A percentile compares a stretch with the other conserved stretches of the same genome.
Conservation (phyloP, 257 asterid genomes). For the Lycium barbarum region DNA sequence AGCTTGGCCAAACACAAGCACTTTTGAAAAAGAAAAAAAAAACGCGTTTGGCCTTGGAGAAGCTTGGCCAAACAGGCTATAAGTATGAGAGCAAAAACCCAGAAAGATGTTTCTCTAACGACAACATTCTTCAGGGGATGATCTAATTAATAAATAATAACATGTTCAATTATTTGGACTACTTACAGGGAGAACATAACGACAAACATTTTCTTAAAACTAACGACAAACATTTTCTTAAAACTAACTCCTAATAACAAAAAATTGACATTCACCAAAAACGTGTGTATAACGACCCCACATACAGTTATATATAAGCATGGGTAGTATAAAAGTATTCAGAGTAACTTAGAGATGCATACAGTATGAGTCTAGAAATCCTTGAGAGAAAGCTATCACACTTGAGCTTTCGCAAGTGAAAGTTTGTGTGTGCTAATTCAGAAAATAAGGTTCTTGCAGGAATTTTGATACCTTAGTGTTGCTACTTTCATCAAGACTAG, state of each 20-base stretch:
- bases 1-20: too few species aligned
- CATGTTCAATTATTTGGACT: constrained; percentile 4
- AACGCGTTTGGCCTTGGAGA: too few species aligned
- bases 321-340: neutral
- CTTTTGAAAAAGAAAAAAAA: too few species aligned
- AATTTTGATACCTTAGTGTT: constrained; percentile 60
- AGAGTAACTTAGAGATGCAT: neutral
- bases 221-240: too few species aligned
- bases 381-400: neutral
- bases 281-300: neutral
- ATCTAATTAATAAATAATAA: neutral
- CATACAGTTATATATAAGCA: neutral
- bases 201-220: neutral
- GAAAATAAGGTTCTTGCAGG: neutral
- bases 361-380: neutral
- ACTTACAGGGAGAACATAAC: neutral
- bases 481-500: constrained; percentile 69
- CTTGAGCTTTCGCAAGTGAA: neutral
- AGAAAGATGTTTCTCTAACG: neutral
- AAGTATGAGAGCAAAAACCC: neutral
- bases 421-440: neutral
- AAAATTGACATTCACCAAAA: constrained; percentile 14
- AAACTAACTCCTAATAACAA: neutral
- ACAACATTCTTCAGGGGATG: constrained; percentile 6
- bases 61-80: too few species aligned